Percentiles rank a stretch among this genome's conserved stretches.
Evolutionary conservation across 139 green algal species (phyloP).

Genomic region (Mesostigma viride): DNA sequence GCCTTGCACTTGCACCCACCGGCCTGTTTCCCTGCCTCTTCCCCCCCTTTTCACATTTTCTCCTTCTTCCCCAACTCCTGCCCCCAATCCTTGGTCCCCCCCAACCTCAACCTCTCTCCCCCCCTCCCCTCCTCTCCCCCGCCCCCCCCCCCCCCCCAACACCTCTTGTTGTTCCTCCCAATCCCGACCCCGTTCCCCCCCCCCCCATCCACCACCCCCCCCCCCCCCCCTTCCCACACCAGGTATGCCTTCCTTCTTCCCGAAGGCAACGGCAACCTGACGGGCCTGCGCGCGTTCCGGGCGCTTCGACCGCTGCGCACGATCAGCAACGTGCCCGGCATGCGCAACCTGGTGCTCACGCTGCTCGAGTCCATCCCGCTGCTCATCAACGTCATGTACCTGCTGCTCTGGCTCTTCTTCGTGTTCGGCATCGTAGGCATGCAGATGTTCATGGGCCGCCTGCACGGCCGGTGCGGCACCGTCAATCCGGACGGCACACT

Average conservation of each 20-base stretch:
- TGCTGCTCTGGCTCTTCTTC: conserved; percentile 23
- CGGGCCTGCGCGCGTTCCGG: conserved; percentile 15
- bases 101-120: background rate
- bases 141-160: background rate
- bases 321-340: conserved; percentile 17
- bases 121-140: background rate
- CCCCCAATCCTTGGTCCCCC: too few relatives aligned
- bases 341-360: conserved; percentile 27
- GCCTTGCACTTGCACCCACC: too few relatives aligned
- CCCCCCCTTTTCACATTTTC: too few relatives aligned
- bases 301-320: conserved; percentile 29
- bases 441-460: conserved; percentile 20
- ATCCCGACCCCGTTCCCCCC: background rate
- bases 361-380: conserved; percentile 25
- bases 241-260: too few relatives aligned
- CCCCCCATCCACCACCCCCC: too few relatives aligned
- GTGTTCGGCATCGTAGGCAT: conserved; percentile 31
- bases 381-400: conserved; percentile 25
- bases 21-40: too few relatives aligned
- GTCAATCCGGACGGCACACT: too few relatives aligned
- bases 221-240: too few relatives aligned
- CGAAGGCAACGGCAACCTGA: background rate
- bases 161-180: background rate
- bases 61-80: too few relatives aligned
- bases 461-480: background rate